Evolutionary conservation across 306 rosid genomes (phyloP).

Genomic region (Vigna unguiculata): DNA sequence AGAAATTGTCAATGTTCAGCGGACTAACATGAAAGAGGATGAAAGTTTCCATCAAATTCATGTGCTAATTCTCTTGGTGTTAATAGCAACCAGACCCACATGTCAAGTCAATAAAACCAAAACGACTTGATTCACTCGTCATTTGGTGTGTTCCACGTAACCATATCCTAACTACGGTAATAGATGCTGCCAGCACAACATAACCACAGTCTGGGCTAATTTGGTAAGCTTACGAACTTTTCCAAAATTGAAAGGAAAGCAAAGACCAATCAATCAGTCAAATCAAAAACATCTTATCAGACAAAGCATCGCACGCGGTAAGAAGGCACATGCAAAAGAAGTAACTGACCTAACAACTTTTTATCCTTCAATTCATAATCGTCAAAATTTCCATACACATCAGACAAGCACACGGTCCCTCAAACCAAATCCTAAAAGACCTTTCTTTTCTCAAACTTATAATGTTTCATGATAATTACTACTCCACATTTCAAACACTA

Average conservation of each 20-base stretch:
- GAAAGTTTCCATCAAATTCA: constrained; percentile 40
- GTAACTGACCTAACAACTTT: constrained; percentile 44
- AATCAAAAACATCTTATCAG: constrained; percentile 45
- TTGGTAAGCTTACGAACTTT: constrained; percentile 51
- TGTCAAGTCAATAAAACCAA: constrained; percentile 51
- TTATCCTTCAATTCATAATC: constrained; percentile 38
- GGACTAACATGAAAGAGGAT: constrained; percentile 27
- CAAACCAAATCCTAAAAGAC: constrained; percentile 25
- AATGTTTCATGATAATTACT: constrained; percentile 12
- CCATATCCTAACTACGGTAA: constrained; percentile 45
- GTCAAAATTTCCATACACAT: constrained; percentile 38
- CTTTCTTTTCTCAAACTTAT: constrained; percentile 31
- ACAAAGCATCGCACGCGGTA: constrained; percentile 43
- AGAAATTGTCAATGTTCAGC: constrained; percentile 35
- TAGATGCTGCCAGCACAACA: constrained; percentile 52
- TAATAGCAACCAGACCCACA: constrained; percentile 49
- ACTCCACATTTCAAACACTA: constrained; percentile 28
- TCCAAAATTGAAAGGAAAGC: constrained; percentile 46
- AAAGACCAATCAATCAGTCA: constrained; percentile 48
- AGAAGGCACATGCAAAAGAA: constrained; percentile 44
- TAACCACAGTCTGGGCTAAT: constrained; percentile 55
- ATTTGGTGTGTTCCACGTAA: constrained; percentile 51
- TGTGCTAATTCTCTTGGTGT: constrained; percentile 38
- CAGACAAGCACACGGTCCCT: constrained; percentile 39
- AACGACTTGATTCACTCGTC: constrained; percentile 38